Evolutionary conservation across 768 basidiomycete genomes (phyloP).

Genomic region (Collybiopsis luxurians): DNA sequence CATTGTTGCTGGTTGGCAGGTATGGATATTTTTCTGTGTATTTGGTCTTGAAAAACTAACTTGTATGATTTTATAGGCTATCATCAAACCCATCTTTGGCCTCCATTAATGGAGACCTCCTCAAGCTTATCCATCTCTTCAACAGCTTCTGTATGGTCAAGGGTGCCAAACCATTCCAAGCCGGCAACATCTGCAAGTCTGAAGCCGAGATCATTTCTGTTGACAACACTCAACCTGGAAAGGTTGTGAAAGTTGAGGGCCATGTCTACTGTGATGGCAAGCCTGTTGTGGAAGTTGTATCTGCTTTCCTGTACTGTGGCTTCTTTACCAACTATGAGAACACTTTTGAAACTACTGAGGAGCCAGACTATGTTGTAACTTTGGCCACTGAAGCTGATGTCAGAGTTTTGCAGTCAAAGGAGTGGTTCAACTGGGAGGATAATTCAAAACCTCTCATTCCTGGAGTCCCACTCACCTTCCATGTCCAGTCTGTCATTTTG

Average conservation of each 20-base stretch:
- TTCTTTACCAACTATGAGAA: slow-evolving; percentile 91
- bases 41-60: not conserved
- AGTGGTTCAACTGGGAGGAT: slow-evolving; percentile 97
- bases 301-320: slow-evolving; percentile 96
- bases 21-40: slow-evolving; percentile 33
- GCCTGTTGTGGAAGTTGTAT: slow-evolving; percentile 90
- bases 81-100: slow-evolving; percentile 96
- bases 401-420: slow-evolving; percentile 91
- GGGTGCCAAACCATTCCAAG: too few species aligned
- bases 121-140: too few species aligned
- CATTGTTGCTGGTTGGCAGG: slow-evolving; percentile 98
- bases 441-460: slow-evolving; percentile 71
- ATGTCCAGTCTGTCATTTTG: slow-evolving; percentile 77
- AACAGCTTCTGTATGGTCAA: too few species aligned
- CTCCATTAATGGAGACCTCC: too few species aligned
- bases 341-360: slow-evolving; percentile 91
- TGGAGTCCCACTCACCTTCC: slow-evolving; percentile 88
- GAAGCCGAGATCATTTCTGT: slow-evolving; percentile 89
- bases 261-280: slow-evolving; percentile 72
- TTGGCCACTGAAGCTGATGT: slow-evolving; percentile 75
- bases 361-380: slow-evolving; percentile 83
- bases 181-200: slow-evolving; percentile 86
- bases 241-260: slow-evolving; percentile 89
- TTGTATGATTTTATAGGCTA: slow-evolving; percentile 61
- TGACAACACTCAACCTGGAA: slow-evolving; percentile 86